Evolutionary conservation across 768 basidiomycete species (phyloP), one percentile per base, ranked within the genome.

Genomic region (Gymnopilus dilepis): DNA sequence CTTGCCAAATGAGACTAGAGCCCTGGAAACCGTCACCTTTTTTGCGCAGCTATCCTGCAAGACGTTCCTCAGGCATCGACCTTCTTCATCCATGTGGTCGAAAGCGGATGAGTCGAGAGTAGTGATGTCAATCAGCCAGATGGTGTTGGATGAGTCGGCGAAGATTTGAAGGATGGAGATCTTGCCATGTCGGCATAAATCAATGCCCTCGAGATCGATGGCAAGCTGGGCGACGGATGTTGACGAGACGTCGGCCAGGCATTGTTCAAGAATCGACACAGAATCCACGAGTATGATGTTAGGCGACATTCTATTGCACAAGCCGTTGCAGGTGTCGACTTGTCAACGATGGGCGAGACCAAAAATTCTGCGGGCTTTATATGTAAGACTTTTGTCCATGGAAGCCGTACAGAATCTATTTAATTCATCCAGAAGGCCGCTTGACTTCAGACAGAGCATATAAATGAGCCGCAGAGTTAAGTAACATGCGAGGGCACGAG

Each of bases 41-140:
- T 42, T 45, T 6, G 56, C 60, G n/a, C 33, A 31, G 1, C 2
- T 17, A 47, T 48, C 61, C 33, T 69, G 56, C n/a, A 67, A 58
- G 28, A 66, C 22, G 24, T 19, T 31, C 11, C 37, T 55, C 12
- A 69, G 56, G 22, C 59, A 60, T n/a, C 58, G 56, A 1, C 74
- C 74, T 12, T 63, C 43, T 26, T 61, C 33, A 45, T 69, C 67
- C 0, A 34, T 45, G 45, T 74, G 72, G 34, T 68, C 60, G 60
- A 79, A 79, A 1, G 75, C 73, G 4, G 54, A 31, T 12, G 24
- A 45, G 1, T 72, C 70, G 6, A 79, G 69, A 21, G 64, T 67
- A 6, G 72, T 74, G 8, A 79, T 60, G 56, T 79, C 78, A 59
- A 79, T 45, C 33, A 79, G 62, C 74, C 75, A 79, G 17, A 77